Conservation (phyloP, 441 rosid genomes). For the Metrosideros polymorpha region DNA sequence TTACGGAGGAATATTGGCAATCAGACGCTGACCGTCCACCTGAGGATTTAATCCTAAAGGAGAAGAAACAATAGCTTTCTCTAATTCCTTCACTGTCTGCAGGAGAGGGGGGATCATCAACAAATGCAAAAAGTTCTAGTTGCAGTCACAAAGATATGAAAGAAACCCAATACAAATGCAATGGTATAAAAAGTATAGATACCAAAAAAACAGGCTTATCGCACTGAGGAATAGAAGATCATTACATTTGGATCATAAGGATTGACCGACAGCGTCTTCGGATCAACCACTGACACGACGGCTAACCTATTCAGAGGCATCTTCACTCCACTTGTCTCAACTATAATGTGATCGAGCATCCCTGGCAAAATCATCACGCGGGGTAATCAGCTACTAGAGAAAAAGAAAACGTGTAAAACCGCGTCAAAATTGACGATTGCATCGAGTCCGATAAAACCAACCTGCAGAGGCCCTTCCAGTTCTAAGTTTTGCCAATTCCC, state of each 20-base stretch:
- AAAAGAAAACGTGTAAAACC: neutral
- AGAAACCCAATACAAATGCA: neutral
- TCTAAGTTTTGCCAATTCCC: constrained; percentile 69
- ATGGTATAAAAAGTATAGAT: neutral
- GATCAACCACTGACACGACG: constrained; percentile 68
- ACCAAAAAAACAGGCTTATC: neutral
- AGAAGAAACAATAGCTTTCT: constrained; percentile 77
- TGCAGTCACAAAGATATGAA: neutral
- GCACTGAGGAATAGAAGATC: neutral
- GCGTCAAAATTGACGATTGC: neutral
- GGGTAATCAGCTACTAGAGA: neutral
- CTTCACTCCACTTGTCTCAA: constrained; percentile 68
- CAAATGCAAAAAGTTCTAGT: neutral
- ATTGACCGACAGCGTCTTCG: constrained; percentile 56
- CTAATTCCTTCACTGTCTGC: constrained; percentile 72
- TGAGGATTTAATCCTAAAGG: constrained; percentile 85
- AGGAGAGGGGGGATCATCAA: neutral
- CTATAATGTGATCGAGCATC: constrained; percentile 89
- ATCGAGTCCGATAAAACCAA: neutral
- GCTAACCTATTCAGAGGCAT: constrained; percentile 76
- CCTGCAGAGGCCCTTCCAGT: constrained; percentile 91
- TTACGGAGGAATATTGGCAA: constrained; percentile 86
- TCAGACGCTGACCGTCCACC: constrained; percentile 68
- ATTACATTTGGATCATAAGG: constrained; percentile 68
- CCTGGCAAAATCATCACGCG: constrained; percentile 26